Conservation (phyloP, 768 basidiomycete genomes). For the Austroboletus festivus region DNA sequence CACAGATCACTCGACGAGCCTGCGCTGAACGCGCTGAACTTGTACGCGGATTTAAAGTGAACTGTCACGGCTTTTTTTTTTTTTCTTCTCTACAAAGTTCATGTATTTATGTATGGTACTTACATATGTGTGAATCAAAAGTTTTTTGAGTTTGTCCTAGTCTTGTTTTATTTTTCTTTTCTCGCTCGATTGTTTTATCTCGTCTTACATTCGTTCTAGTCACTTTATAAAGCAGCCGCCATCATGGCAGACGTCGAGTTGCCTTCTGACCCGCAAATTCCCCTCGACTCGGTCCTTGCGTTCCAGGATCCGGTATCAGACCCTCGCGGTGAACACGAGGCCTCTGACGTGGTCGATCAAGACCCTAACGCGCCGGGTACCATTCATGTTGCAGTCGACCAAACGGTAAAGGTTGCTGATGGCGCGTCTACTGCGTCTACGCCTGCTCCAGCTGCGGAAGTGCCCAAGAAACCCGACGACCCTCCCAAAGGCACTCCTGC, state of each 20-base stretch:
- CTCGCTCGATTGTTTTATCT: conserved; percentile 8
- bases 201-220: conserved; percentile 8
- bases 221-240: conserved; percentile 2
- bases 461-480: conserved; percentile 24
- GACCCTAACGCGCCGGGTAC: conserved; percentile 17
- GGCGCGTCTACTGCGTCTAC: conserved; percentile 14
- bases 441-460: conserved; percentile 16
- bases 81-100: too few relatives aligned
- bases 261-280: conserved; percentile 19
- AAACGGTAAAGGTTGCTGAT: conserved; percentile 12
- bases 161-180: conserved; percentile 1
- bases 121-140: conserved; percentile 17
- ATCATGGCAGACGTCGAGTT: conserved; percentile 38
- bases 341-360: conserved; percentile 32
- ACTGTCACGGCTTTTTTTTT: conserved; percentile 6
- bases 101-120: conserved; percentile 24
- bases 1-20: conserved; percentile 79
- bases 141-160: conserved; percentile 2
- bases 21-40: conserved; percentile 68
- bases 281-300: conserved; percentile 20
- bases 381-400: conserved; percentile 20
- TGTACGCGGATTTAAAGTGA: conserved; percentile 47
- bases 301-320: conserved; percentile 21
- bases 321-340: conserved; percentile 39
- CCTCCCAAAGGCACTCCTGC: conserved; percentile 26